Percentiles rank a stretch among this genome's conserved stretches.
Conservation (phyloP, 371 early-diverging fungal species). For the Mortierella sp. region DNA sequence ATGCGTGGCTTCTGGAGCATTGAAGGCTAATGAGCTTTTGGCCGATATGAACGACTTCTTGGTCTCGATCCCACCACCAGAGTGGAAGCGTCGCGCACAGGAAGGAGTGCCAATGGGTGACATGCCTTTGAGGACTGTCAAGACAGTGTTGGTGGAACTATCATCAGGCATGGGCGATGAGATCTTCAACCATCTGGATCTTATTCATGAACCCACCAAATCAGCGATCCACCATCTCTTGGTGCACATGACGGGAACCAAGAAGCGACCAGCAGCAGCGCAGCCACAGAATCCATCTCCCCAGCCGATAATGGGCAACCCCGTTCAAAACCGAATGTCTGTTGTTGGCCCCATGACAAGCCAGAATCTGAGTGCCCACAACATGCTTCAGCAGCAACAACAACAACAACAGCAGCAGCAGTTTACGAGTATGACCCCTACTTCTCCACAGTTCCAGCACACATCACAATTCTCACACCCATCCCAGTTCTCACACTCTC, state of each 20-base stretch:
- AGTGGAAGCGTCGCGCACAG: constrained; percentile 86
- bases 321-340: constrained; percentile 23
- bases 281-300: constrained; percentile 24
- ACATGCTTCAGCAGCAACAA: constrained; percentile 36
- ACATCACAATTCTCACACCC: constrained; percentile 20
- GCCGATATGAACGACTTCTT: constrained; percentile 86
- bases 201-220: constrained; percentile 71
- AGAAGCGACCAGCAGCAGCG: constrained; percentile 55
- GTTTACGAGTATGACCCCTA: background rate
- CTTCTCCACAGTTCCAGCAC: constrained; percentile 15
- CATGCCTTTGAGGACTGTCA: constrained; percentile 93
- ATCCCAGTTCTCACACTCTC: constrained; percentile 21
- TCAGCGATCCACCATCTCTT: constrained; percentile 77
- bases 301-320: constrained; percentile 28
- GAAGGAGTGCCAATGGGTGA: constrained; percentile 84
- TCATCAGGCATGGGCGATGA: constrained; percentile 73
- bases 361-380: constrained; percentile 32
- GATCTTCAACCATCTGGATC: constrained; percentile 67
- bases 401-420: constrained; percentile 15
- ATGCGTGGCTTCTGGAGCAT: constrained; percentile 61
- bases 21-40: constrained; percentile 72
- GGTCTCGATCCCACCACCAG: constrained; percentile 77
- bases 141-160: constrained; percentile 88
- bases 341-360: constrained; percentile 45
- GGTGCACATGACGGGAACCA: constrained; percentile 78